Percentiles rank a stretch among this genome's conserved stretches.
Conservation (phyloP, 75 land plant genomes). For the Selaginella tamariscina region DNA sequence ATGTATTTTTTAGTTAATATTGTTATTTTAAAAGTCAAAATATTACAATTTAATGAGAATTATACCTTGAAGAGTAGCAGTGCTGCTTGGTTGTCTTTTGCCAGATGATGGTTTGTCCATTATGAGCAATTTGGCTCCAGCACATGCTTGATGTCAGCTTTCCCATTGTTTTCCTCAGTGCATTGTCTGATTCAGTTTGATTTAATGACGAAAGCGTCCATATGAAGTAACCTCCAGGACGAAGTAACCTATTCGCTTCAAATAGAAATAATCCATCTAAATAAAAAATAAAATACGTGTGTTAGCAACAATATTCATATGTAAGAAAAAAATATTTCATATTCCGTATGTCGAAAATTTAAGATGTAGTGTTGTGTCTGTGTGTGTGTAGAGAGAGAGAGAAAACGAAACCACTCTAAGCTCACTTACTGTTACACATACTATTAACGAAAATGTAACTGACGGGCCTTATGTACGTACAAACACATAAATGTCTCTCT, state of each 20-base stretch:
- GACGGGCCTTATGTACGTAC: too few species aligned
- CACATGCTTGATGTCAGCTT: constrained; percentile 39
- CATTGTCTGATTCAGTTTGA: constrained; percentile 10
- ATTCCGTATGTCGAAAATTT: neutral
- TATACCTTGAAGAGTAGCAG: constrained; percentile 50
- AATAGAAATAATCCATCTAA: constrained; percentile 47
- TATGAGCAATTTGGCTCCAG: constrained; percentile 43
- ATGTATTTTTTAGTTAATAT: too few species aligned
- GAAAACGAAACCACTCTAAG: neutral
- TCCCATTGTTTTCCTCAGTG: constrained; percentile 8
- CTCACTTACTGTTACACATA: neutral
- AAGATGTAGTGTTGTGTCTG: neutral
- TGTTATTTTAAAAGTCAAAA: too few species aligned
- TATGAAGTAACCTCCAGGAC: constrained; percentile 64
- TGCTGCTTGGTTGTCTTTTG: constrained; percentile 40
- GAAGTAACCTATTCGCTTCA: constrained; percentile 52
- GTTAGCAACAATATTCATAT: neutral
- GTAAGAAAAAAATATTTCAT: neutral
- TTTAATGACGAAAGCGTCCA: constrained; percentile 32
- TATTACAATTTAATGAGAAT: neutral
- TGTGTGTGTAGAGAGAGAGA: too few species aligned
- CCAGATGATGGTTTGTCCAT: constrained; percentile 53
- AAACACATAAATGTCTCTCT: too few species aligned
- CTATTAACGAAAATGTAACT: too few species aligned
- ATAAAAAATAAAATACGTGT: neutral